A percentile compares a stretch with the other conserved stretches of the same genome.
These are phyloP conservation scores for grape (Vitis vinifera) DNA, from an alignment of 164 flowering plant species.

Conservation along the genomic window ASM3070453v1 NC_081820.1:8324001-8324500, in stretches of 20 bases:
- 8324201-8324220: conserved; percentile 88
- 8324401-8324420: too few species aligned
- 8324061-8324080: conserved; percentile 56
- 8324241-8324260: not conserved
- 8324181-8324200: conserved; percentile 89
- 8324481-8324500: too few species aligned
- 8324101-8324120: conserved; percentile 67
- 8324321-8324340: not conserved
- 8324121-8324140: conserved; percentile 82
- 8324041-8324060: too few species aligned
- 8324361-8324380: not conserved
- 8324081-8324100: conserved; percentile 62
- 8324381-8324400: too few species aligned
- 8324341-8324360: not conserved
- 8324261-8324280: not conserved
- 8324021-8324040: too few species aligned
- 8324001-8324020: too few species aligned
- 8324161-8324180: conserved; percentile 84
- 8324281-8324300: not conserved
- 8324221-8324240: conserved; percentile 38
- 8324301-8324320: not conserved
- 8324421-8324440: too few species aligned
- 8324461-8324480: too few species aligned
- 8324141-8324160: conserved; percentile 72
- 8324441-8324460: too few species aligned